Evolutionary conservation across 139 green algal species (phyloP).

Genomic region (Volvox africanus): DNA sequence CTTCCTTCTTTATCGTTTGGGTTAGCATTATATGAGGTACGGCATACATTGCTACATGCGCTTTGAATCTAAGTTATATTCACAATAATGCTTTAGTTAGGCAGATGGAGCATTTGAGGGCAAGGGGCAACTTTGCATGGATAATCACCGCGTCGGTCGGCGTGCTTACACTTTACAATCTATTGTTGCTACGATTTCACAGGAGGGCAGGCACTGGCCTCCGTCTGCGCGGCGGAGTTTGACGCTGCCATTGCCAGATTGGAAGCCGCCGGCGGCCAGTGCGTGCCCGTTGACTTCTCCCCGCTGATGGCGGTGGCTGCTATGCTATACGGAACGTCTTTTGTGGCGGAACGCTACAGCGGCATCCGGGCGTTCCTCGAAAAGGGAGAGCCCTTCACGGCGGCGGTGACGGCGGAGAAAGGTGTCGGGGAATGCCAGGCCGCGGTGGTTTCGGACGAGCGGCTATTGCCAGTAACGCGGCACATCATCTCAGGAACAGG

Average conservation of each 20-base stretch:
- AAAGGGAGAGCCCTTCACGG: not conserved
- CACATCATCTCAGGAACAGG: slow-evolving; percentile 73
- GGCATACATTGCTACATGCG: too few relatives aligned
- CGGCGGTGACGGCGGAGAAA: slow-evolving; percentile 17
- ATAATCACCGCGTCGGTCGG: too few relatives aligned
- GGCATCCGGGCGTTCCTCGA: slow-evolving; percentile 82
- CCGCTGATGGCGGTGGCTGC: slow-evolving; percentile 71
- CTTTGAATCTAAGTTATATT: too few relatives aligned
- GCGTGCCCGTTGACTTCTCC: slow-evolving; percentile 75
- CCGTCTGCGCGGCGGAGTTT: slow-evolving; percentile 55
- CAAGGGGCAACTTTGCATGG: too few relatives aligned
- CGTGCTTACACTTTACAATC: too few relatives aligned
- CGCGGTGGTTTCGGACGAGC: slow-evolving; percentile 61
- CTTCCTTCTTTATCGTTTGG: too few relatives aligned
- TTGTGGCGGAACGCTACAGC: slow-evolving; percentile 84
- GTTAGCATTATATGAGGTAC: too few relatives aligned
- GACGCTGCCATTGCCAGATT: slow-evolving; percentile 63
- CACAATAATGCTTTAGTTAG: too few relatives aligned
- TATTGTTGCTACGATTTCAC: not conserved
- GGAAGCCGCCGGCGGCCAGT: slow-evolving; percentile 61
- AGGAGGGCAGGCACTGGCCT: slow-evolving; percentile 52
- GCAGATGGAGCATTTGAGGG: too few relatives aligned
- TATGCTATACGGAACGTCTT: slow-evolving; percentile 83
- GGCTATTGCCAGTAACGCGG: slow-evolving; percentile 78
- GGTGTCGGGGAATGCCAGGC: not conserved